Evolutionary conservation across 371 early-diverging fungal species (phyloP), one percentile per base, ranked within the genome.

Genomic region (Saksenaea oblongispora): DNA sequence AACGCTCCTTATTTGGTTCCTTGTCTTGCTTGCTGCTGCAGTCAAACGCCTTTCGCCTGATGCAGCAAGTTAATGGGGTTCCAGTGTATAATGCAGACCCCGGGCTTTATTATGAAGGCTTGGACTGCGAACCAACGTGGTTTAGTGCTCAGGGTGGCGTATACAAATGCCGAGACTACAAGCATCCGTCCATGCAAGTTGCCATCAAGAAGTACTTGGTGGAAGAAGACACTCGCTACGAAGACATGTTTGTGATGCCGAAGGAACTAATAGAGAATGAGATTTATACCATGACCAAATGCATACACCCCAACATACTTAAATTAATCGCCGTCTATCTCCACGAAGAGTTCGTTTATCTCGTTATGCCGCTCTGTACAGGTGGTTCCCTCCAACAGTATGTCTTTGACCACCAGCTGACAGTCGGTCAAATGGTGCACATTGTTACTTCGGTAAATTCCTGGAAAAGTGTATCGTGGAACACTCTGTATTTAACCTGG

Each of bases 91-190:
- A 61, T 37, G 72, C 74, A 41, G 79, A 82, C 62, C 82, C 82
- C 34, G 58, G 56, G 15, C 62, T 66, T 44, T 58, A 70, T 35
- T 82, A 74, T 44, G 67, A 62, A n/a, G 82, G 82, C 7, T 51
- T 82, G 53, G 70, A 72, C 44, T 61, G 59, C 26, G 77, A 76
- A 47, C 82, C 82, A 5, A 82, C 82, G 7, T 82, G 82, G 79
- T 79, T 77, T 36, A 77, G 78, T 65, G 82, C 79, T 1, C 82
- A 82, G 64, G 82, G 82, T 58, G 79, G 79, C 34, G 82, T 82
- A 9, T 82, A 82, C 54, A 70, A 64, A 24, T 82, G 79, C 53
- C 44, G 58, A 37, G 75, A 74, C 39, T 71, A 74, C 28, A 42
- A 62, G 28, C 36, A 51, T 47, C 63, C 75, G 9, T 41, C 68